A percentile compares a stretch with the other conserved stretches of the same genome.
phyloP scores from a whole-genome alignment of 2,329 filamentous ascomycete genomes.

The Cadophora luteo-olivacea region DNA sequence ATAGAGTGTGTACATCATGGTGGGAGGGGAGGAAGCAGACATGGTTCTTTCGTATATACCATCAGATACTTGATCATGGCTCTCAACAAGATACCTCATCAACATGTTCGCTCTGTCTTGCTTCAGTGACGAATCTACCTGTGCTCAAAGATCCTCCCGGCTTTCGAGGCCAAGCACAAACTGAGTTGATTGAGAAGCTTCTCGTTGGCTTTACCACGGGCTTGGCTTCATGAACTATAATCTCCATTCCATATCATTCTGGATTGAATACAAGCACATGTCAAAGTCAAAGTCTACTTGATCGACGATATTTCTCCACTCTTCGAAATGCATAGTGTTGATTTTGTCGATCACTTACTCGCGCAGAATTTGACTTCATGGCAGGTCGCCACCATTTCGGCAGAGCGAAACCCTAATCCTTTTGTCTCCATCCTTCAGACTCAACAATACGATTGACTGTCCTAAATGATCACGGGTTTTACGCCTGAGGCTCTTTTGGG shows the following conservation, averaged over 20 bases:
- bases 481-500: background rate
- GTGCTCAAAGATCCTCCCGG: background rate
- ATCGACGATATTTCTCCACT: background rate
- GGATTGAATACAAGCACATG: background rate
- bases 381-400: no score
- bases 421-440: no score
- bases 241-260: no score
- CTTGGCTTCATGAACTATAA: background rate
- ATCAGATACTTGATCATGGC: background rate
- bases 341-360: background rate
- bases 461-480: no score
- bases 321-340: background rate
- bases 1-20: conserved; percentile 17
- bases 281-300: background rate
- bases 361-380: background rate
- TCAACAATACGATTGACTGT: no score
- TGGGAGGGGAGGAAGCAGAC: background rate
- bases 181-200: background rate
- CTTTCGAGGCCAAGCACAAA: background rate
- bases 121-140: background rate
- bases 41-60: conserved; percentile 8
- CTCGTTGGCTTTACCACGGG: conserved; percentile 1
- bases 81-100: conserved; percentile 6
- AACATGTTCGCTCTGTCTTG: background rate
- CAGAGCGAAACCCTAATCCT: no score